Base-by-base conservation (phyloP, 2,329 filamentous ascomycete species). In the Epichloe amarillans region DNA sequence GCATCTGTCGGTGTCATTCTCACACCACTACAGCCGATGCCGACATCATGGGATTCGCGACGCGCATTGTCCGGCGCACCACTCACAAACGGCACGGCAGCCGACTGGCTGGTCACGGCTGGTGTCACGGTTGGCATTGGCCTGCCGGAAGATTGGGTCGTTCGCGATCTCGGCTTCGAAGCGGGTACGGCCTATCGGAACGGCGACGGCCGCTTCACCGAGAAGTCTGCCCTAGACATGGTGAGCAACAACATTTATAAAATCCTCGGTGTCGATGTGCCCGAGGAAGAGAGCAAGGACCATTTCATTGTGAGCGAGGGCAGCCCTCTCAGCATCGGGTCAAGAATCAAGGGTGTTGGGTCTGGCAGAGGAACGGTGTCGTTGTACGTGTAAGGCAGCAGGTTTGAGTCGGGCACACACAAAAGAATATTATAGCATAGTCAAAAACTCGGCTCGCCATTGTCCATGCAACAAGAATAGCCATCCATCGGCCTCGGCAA, bases 221-320 rank as follows among this genome's bases (percentile, higher is more conserved):
- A 80, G 62, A 69, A 69, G 57, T 69, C 72, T 43, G 81, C 82
- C 0, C 56, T 84, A 47, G 75, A 71, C 35, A 64, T 85, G 38
- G 72, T 83, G 1, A 75, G 76, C 23, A 62, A 58, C 12, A 83
- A 81, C 55, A 65, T 84, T 3, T 77, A 77, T 58, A 70, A 73
- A 54, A 72, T 84, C 11, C 63, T 85, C 12, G 80, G 79, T 0
- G 56, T 77, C 1, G 57, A 70, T 40, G 58, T 62, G 50, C 53
- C 61, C 6, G 53, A 62, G 38, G 54, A 53, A 35, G 55, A 59
- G 49, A 54, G 55, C 2, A 58, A 53, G 43, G 56, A 68, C 0
- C 74, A 84, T 55, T 85, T 83, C 65, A 70, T 83, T 3, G 69
- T 85, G 5, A 80, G 72, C 49, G 81, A 85, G 60, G 80, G 80